Base-by-base conservation (phyloP, 495 filamentous ascomycete genomes). In the Terfezia boudieri region DNA sequence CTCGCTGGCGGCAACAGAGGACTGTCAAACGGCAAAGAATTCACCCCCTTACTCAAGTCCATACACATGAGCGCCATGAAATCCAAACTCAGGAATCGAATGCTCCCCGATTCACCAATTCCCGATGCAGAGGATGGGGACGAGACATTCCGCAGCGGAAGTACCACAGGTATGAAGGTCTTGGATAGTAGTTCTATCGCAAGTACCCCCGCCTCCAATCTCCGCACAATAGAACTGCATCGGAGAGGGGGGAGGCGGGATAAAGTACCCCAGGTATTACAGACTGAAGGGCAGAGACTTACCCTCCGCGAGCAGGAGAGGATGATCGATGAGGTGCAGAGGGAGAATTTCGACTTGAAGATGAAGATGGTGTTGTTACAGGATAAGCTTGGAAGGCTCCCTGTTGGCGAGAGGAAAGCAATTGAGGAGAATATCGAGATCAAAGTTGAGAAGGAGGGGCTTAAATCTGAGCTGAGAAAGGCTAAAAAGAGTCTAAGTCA, bases 351-450 rank as follows among this genome's bases (percentile, higher is more conserved):
- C 57, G 77, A 77, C 9, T 68, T 86, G 35, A 86, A 86, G 62
- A 71, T 86, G 55, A 86, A 84, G 66, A 84, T 85, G 51, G 81
- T 86, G 64, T 85, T 84, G 62, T 72, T 86, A 58, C 80, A 85
- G 60, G 80, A 86, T 52, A 79, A 83, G 23, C 65, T 96, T 14
- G 74, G 81, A 38, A 93, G 89, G 64, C 76, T 80, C 23, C 26
- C 26, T 32, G 7, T 32, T 32, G 26, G 26, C 71, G 88, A 86
- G 64, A 82, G 89, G 59, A 76, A 77, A 20, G 84, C 92, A 0
- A 69, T 98, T 11, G 82, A 82, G 63, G 90, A 98, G 69, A 96
- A 96, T 60, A 89, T 88, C 16, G 88, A 94, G 57, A 77, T 98
- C 43, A 95, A 95, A 68, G 84, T 94, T 53, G 78, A 88, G 64